Conservation (phyloP, 1,139 yeast species). For the Lodderomyces metapsilosis region DNA sequence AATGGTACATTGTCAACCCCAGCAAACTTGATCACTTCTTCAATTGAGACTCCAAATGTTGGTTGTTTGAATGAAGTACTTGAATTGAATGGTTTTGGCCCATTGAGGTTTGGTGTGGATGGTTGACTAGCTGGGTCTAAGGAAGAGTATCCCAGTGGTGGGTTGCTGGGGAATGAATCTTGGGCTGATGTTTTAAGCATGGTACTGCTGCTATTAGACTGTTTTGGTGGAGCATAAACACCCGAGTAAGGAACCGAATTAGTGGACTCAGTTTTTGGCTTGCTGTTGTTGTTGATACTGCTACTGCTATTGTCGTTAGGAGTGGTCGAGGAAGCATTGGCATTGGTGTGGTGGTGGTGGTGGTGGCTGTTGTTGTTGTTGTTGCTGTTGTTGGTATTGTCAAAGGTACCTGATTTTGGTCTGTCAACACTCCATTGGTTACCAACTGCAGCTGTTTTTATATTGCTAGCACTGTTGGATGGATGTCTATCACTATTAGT, state of each 20-base stretch:
- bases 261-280: background rate
- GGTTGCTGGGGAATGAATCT: background rate
- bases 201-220: conserved; percentile 1
- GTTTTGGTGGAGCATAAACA: conserved; percentile 1
- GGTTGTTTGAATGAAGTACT: conserved; percentile 29
- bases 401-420: conserved; percentile 5
- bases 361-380: conserved; percentile 5
- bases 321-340: no score
- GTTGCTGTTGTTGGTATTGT: conserved; percentile 1
- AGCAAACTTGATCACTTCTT: conserved; percentile 71
- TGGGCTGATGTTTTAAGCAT: conserved; percentile 2
- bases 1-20: conserved; percentile 86
- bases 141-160: conserved; percentile 22
- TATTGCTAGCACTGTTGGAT: conserved; percentile 18
- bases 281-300: conserved; percentile 1
- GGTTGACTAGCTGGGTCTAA: conserved; percentile 36
- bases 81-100: conserved; percentile 38
- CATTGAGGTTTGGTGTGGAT: conserved; percentile 31
- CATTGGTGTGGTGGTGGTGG: background rate
- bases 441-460: conserved; percentile 15
- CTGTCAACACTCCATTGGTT: conserved; percentile 12
- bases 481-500: conserved; percentile 19
- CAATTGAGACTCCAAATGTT: conserved; percentile 81
- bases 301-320: conserved; percentile 2
- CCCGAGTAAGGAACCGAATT: conserved; percentile 6